These are phyloP conservation scores for Hagleromyces aurorensis DNA, from an alignment of 805 yeast genomes.

Conservation along the genomic window DNA sequence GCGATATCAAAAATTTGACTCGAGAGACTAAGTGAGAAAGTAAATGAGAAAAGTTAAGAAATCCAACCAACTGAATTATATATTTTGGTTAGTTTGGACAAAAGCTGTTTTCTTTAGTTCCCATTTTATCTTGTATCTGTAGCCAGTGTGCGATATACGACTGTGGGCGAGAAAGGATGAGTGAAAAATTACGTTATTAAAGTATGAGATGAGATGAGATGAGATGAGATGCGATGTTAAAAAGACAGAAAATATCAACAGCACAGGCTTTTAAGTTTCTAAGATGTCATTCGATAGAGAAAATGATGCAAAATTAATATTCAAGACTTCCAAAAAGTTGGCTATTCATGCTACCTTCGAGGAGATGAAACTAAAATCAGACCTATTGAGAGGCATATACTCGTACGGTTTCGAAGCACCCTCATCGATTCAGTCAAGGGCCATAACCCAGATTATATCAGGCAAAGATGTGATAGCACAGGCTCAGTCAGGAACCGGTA, in stretches of 20 bases:
- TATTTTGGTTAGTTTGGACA: no score
- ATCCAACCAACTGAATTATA: no score
- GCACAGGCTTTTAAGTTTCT: neutral
- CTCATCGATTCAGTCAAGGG: conserved; percentile 94
- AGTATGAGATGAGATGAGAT: conserved; percentile 5
- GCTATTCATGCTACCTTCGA: conserved; percentile 55
- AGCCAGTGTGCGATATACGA: no score
- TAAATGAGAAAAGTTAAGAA: no score
- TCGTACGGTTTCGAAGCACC: conserved; percentile 93
- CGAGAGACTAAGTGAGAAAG: no score
- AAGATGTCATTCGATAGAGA: conserved; percentile 54
- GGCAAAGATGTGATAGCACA: conserved; percentile 96
- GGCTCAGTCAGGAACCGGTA: conserved; percentile 99
- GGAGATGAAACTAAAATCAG: conserved; percentile 63
- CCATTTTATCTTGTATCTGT: no score
- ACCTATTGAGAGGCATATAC: conserved; percentile 54
- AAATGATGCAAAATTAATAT: conserved; percentile 50
- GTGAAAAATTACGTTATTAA: conserved; percentile 2
- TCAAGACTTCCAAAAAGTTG: conserved; percentile 51
- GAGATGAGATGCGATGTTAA: conserved; percentile 4
- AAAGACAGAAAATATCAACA: conserved; percentile 1
- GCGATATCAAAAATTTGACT: no score
- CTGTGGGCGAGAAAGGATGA: no score
- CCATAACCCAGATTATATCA: conserved; percentile 85
- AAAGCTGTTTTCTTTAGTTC: no score